Evolutionary conservation across 495 filamentous ascomycete genomes (phyloP).

Genomic region (Pyrenopolyporus hunteri): DNA sequence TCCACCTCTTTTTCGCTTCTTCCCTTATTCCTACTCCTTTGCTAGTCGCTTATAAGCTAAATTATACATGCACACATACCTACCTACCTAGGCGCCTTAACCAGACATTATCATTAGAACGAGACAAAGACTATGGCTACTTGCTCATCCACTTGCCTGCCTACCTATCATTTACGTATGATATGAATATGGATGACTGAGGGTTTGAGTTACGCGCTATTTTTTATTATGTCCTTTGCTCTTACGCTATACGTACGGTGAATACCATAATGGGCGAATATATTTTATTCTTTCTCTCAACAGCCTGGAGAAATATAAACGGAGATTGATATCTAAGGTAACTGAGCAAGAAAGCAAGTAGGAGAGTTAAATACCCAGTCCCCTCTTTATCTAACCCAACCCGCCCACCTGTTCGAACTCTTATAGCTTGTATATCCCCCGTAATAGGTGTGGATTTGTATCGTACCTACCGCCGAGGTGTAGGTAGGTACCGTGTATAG

Average conservation of each 20-base stretch:
- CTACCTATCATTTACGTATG: too few relatives aligned
- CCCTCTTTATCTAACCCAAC: conserved; percentile 1
- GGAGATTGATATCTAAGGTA: not conserved
- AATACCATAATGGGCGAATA: not conserved
- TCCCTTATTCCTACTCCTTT: not conserved
- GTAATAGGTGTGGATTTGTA: too few relatives aligned
- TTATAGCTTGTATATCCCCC: not conserved
- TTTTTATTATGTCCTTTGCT: too few relatives aligned
- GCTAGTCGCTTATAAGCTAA: not conserved
- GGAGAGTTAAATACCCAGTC: not conserved
- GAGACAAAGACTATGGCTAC: too few relatives aligned
- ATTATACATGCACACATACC: not conserved
- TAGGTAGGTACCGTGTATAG: not conserved
- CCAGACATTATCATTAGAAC: too few relatives aligned
- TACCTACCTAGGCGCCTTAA: too few relatives aligned
- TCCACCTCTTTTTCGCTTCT: conserved; percentile 3
- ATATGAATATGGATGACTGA: too few relatives aligned
- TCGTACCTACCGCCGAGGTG: too few relatives aligned
- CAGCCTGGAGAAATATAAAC: not conserved
- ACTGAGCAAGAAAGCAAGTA: not conserved
- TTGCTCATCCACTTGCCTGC: too few relatives aligned
- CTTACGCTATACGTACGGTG: too few relatives aligned
- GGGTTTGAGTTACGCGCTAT: too few relatives aligned
- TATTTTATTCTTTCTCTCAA: not conserved
- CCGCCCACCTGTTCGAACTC: not conserved